Evolutionary conservation across 805 yeast genomes (phyloP).

Genomic region (Zygotorulaspora danielsina): DNA sequence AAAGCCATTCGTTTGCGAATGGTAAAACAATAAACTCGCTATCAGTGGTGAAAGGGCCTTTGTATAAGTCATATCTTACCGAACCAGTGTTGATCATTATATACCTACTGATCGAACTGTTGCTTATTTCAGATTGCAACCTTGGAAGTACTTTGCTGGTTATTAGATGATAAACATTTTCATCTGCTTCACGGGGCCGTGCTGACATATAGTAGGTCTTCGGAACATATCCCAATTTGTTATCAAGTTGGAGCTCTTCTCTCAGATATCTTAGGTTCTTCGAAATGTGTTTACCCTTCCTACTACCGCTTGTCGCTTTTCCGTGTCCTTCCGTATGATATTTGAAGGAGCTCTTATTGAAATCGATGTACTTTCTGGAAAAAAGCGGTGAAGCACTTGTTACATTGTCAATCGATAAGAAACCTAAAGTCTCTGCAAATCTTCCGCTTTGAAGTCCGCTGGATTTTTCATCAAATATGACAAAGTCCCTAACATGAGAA

Average conservation of each 20-base stretch:
- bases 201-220: slow-evolving; percentile 60
- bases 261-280: slow-evolving; percentile 43
- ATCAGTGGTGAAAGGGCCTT: slow-evolving; percentile 79
- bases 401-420: slow-evolving; percentile 53
- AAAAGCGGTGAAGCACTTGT: slow-evolving; percentile 32
- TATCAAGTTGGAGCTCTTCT: slow-evolving; percentile 48
- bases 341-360: slow-evolving; percentile 65
- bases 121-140: slow-evolving; percentile 24
- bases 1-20: slow-evolving; percentile 74
- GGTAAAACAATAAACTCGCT: slow-evolving; percentile 82
- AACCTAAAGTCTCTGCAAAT: slow-evolving; percentile 91
- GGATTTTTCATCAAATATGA: slow-evolving; percentile 57
- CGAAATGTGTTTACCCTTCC: slow-evolving; percentile 49
- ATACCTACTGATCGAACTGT: slow-evolving; percentile 40
- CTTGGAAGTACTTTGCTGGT: slow-evolving; percentile 52
- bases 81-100: slow-evolving; percentile 83
- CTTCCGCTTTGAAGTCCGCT: slow-evolving; percentile 90
- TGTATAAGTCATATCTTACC: slow-evolving; percentile 76
- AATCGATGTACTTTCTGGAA: slow-evolving; percentile 74
- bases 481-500: slow-evolving; percentile 84
- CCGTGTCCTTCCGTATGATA: slow-evolving; percentile 47
- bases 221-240: slow-evolving; percentile 62
- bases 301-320: slow-evolving; percentile 37
- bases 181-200: slow-evolving; percentile 57
- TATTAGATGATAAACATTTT: slow-evolving; percentile 56